These are phyloP conservation scores for Aspergillus sp. DNA, from an alignment of 2,329 filamentous ascomycete genomes.

Conservation along the genomic window DNA sequence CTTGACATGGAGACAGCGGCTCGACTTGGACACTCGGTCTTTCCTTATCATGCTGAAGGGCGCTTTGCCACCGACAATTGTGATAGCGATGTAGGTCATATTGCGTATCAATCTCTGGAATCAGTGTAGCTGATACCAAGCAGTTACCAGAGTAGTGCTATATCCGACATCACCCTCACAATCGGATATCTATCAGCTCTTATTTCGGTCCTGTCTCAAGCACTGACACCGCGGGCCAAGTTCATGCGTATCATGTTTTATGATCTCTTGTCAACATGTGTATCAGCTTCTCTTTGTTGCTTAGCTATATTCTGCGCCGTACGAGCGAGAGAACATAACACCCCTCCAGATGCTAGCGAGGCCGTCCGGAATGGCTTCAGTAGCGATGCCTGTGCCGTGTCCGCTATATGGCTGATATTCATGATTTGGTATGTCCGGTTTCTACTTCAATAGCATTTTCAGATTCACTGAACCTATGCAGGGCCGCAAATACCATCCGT, in stretches of 20 bases:
- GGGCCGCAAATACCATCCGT: conserved; percentile 61
- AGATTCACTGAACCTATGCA: conserved; percentile 9
- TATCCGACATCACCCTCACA: conserved; percentile 45
- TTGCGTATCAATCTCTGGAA: neutral
- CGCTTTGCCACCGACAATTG: conserved; percentile 58
- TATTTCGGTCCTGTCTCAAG: conserved; percentile 63
- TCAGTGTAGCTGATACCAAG: neutral
- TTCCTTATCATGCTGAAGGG: conserved; percentile 50
- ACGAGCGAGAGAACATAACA: conserved; percentile 63
- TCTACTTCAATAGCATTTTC: neutral
- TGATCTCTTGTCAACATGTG: conserved; percentile 57
- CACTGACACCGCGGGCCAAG: conserved; percentile 69
- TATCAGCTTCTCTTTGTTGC: conserved; percentile 61
- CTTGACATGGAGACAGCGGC: conserved; percentile 24
- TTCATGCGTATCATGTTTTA: conserved; percentile 69
- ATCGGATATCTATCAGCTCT: conserved; percentile 64
- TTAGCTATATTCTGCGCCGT: conserved; percentile 67
- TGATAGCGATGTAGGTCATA: conserved; percentile 55
- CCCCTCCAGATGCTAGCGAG: conserved; percentile 35
- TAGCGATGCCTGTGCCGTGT: conserved; percentile 68
- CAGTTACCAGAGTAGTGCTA: conserved; percentile 55
- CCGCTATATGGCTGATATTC: conserved; percentile 68
- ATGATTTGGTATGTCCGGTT: conserved; percentile 57
- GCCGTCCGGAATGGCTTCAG: conserved; percentile 55
- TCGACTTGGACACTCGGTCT: conserved; percentile 28